These are phyloP conservation scores for Phlebiopsis gigantea DNA, from an alignment of 768 basidiomycete genomes.

Conservation along the genomic window DNA sequence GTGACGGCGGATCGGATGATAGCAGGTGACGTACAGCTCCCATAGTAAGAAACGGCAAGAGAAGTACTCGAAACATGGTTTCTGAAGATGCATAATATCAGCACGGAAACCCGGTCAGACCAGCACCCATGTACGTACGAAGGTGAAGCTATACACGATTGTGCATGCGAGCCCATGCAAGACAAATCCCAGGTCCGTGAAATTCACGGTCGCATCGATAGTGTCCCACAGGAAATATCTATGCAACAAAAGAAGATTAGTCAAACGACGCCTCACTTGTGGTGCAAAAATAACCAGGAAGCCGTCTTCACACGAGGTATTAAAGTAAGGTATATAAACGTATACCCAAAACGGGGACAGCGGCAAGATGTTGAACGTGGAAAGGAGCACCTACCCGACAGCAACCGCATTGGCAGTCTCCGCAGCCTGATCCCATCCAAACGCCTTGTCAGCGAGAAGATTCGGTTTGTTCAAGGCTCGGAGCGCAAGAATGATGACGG, in stretches of 20 bases:
- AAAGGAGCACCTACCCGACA: slow-evolving; percentile 49
- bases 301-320: too few species aligned
- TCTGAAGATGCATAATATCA: slow-evolving; percentile 20
- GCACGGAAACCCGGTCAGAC: background rate
- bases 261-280: too few species aligned
- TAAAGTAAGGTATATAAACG: too few species aligned
- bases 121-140: slow-evolving; percentile 43
- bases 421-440: slow-evolving; percentile 62
- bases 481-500: slow-evolving; percentile 61
- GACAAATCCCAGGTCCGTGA: slow-evolving; percentile 68
- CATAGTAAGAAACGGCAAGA: slow-evolving; percentile 74
- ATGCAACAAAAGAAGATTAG: background rate
- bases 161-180: slow-evolving; percentile 69
- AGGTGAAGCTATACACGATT: slow-evolving; percentile 60
- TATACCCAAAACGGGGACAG: too few species aligned
- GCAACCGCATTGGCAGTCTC: slow-evolving; percentile 65
- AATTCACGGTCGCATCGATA: slow-evolving; percentile 64
- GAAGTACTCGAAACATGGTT: slow-evolving; percentile 76
- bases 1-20: background rate
- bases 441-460: slow-evolving; percentile 58
- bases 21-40: slow-evolving; percentile 55
- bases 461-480: slow-evolving; percentile 43
- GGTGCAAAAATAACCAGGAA: too few species aligned
- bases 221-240: slow-evolving; percentile 87
- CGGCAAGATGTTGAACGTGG: background rate